Evolutionary conservation across 805 yeast species (phyloP), one percentile per base, ranked within the genome.

Genomic region (Candida pseudofarinosa): DNA sequence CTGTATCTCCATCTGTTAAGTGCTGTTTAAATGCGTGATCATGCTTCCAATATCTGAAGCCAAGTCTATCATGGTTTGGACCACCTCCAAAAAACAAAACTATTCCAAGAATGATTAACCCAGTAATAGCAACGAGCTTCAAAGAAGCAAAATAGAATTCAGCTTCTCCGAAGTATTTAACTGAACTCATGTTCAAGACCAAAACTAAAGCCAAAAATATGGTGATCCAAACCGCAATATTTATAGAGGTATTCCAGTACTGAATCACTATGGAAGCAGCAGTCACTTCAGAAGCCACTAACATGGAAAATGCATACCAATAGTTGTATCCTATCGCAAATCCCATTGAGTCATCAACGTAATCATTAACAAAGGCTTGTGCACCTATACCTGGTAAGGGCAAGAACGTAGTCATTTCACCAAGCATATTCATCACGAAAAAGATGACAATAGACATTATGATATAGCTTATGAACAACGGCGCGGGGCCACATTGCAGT

Each of bases 401-500:
- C 40, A 60, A 58, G 39, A 58, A 63, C 1, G 63, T 55, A 12
- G 66, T 53, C 68, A 58, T 62, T 53, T 63, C 63, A 0, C 58
- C 67, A 47, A 65, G 49, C 53, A 54, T 47, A 39, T 57, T 58
- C 68, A 63, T 61, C 28, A 62, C 62, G 39, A 57, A 56, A 43
- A 50, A 66, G 19, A 64, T 50, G 8, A 57, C 53, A 20, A 52
- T 39, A 1, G 61, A 49, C 55, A 60, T 54, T 13, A 56, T 38
- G 23, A 47, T 14, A 37, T 58, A 59, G 15, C 56, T 45, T 34
- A 81, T 75, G 39, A 82, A 69, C 30, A 82, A 58, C 28, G 83
- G 76, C 2, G 80, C 85, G 4, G 86, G 84, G 34, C 88, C 88
- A 54, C 84, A 84, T 15, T 73, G 68, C 30, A 58, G 57, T 46